A percentile compares a stretch with the other conserved stretches of the same genome.
Evolutionary conservation across 805 yeast genomes (phyloP).

Genomic region (Kuraishia piskuri): DNA sequence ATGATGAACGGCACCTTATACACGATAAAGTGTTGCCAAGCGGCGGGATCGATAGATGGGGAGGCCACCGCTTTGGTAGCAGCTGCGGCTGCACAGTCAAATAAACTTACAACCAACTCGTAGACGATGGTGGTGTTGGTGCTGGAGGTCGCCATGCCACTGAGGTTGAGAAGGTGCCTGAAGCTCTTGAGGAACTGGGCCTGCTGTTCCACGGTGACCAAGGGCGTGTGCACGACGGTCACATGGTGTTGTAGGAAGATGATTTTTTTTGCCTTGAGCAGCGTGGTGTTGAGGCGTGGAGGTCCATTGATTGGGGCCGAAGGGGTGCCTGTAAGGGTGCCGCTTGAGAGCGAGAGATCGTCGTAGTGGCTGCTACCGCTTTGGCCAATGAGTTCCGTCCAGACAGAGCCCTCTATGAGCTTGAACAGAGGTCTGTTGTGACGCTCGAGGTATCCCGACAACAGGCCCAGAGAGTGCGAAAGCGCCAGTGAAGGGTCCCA

Average conservation of each 20-base stretch:
- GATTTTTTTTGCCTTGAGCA: constrained; percentile 17
- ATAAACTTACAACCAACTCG: constrained; percentile 17
- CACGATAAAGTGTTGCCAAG: constrained; percentile 19
- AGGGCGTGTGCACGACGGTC: constrained; percentile 13
- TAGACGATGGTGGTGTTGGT: constrained; percentile 19
- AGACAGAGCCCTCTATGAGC: background rate
- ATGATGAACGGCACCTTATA: constrained; percentile 17
- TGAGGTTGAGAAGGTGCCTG: constrained; percentile 18
- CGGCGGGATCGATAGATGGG: constrained; percentile 4
- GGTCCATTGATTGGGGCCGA: too few relatives aligned
- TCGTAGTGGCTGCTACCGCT: too few relatives aligned
- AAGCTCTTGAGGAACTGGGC: constrained; percentile 16
- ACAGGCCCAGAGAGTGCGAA: background rate
- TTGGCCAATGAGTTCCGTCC: background rate
- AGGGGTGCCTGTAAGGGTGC: too few relatives aligned
- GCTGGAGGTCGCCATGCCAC: constrained; percentile 19
- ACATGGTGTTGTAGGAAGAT: constrained; percentile 23
- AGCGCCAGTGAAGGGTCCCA: background rate
- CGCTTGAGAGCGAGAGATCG: too few relatives aligned
- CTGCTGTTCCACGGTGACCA: constrained; percentile 12
- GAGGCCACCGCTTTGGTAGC: constrained; percentile 6
- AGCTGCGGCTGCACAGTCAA: constrained; percentile 13
- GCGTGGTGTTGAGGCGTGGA: background rate
- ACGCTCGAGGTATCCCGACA: background rate
- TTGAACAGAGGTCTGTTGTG: background rate